A percentile compares a stretch with the other conserved stretches of the same genome.
Conservation (phyloP, 352 stramenopile genomes). For the Chrysophaeum taylorii region DNA sequence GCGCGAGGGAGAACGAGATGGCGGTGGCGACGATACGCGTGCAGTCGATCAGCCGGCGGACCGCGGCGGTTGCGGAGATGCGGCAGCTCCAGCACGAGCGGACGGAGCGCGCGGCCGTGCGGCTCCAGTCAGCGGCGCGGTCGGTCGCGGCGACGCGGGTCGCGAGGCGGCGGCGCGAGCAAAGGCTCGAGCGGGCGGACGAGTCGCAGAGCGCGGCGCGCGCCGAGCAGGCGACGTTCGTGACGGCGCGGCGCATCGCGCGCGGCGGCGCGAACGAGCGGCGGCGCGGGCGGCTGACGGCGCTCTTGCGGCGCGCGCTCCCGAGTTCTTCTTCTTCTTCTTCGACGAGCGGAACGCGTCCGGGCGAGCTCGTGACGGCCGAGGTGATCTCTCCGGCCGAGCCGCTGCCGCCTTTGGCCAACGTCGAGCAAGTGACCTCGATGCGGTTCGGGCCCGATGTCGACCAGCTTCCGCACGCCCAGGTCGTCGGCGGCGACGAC, state of each 20-base stretch:
- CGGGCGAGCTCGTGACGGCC: neutral
- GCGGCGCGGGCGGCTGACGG: neutral
- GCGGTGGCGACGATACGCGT: neutral
- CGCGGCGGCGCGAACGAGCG: neutral
- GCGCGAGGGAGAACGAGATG: no score
- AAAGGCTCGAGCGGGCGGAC: neutral
- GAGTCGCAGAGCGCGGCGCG: neutral
- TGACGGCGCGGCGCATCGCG: neutral
- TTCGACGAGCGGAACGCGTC: no score
- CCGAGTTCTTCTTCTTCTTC: no score
- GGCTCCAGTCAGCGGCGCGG: neutral
- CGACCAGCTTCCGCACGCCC: no score
- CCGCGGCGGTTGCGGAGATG: neutral
- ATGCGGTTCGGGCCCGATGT: neutral
- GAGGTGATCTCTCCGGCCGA: neutral
- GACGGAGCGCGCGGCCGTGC: neutral
- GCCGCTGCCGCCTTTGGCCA: neutral
- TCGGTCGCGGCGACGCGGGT: neutral
- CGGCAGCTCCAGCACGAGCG: neutral
- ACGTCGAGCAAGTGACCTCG: neutral
- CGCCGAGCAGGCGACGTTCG: neutral
- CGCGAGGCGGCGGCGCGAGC: neutral
- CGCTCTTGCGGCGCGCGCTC: neutral
- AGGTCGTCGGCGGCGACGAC: no score
- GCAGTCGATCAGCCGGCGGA: neutral